These are phyloP conservation scores for Neonectria coccinea DNA, from an alignment of 2,329 filamentous ascomycete species.

Conservation along the genomic window DNA sequence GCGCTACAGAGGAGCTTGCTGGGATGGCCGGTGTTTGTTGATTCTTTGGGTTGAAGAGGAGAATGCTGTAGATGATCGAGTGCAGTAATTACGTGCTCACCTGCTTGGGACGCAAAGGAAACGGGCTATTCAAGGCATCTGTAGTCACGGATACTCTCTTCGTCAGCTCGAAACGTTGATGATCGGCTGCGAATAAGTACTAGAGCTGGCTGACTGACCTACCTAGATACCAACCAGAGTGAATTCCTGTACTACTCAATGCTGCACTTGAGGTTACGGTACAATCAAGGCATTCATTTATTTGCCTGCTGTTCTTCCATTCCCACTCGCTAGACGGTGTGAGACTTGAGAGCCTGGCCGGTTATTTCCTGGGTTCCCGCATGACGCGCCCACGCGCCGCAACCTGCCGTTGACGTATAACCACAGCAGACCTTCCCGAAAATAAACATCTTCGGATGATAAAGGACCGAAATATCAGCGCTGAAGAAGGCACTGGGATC, in stretches of 20 bases:
- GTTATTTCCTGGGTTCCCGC: not conserved
- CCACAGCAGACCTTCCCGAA: not conserved
- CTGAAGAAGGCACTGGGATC: not conserved
- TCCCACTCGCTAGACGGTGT: not conserved
- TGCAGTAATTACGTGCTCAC: not conserved
- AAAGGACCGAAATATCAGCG: not conserved
- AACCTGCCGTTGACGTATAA: not conserved
- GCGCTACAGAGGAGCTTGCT: conserved; percentile 1
- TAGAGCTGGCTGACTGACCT: too few species aligned
- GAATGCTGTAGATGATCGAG: too few species aligned
- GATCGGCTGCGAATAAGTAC: too few species aligned
- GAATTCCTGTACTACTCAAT: too few species aligned
- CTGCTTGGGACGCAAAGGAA: not conserved
- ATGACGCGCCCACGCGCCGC: not conserved
- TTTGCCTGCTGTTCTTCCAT: too few species aligned
- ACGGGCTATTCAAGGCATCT: not conserved
- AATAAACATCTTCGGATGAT: not conserved
- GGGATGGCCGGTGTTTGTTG: not conserved
- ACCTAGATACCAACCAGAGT: too few species aligned
- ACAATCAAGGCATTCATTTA: too few species aligned
- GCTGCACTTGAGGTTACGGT: too few species aligned
- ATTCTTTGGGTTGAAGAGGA: not conserved
- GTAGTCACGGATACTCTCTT: too few species aligned
- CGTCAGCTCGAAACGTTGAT: too few species aligned
- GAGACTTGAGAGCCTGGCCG: not conserved